phyloP scores from a whole-genome alignment of 2,329 filamentous ascomycete genomes.

The Penicillium verrucosum region DNA sequence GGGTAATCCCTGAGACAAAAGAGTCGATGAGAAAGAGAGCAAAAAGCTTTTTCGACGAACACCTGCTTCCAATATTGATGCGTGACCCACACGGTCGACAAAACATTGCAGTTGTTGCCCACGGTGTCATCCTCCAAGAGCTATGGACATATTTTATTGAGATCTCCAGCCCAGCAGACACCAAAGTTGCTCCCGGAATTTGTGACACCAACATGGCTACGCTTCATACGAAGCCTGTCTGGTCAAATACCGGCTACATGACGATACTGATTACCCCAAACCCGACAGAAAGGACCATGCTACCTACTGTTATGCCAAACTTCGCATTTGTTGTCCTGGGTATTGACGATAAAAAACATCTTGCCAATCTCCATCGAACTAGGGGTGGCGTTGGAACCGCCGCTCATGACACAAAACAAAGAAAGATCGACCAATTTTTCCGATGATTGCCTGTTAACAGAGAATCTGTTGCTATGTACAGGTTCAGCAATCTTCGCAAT shows the following conservation, averaged over 20 bases:
- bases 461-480: conserved; percentile 6
- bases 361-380: conserved; percentile 72
- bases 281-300: background rate
- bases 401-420: conserved; percentile 70
- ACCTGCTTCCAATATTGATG: conserved; percentile 59
- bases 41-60: conserved; percentile 62
- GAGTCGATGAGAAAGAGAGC: conserved; percentile 64
- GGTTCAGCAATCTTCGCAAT: background rate
- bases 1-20: conserved; percentile 54
- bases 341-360: conserved; percentile 69
- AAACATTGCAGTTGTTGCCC: conserved; percentile 69
- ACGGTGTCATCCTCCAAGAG: conserved; percentile 74
- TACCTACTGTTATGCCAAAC: background rate
- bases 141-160: conserved; percentile 63
- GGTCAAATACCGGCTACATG: conserved; percentile 65
- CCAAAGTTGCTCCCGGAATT: conserved; percentile 26
- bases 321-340: conserved; percentile 47
- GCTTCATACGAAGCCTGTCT: conserved; percentile 49
- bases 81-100: conserved; percentile 29
- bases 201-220: conserved; percentile 47
- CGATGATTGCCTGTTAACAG: background rate
- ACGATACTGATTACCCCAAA: conserved; percentile 41
- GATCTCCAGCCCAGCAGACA: conserved; percentile 50
- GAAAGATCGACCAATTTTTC: conserved; percentile 74
- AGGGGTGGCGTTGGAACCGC: conserved; percentile 78